These are phyloP conservation scores for Colletotrichum sp. DNA, from an alignment of 2,329 filamentous ascomycete species.

Conservation along the genomic window DNA sequence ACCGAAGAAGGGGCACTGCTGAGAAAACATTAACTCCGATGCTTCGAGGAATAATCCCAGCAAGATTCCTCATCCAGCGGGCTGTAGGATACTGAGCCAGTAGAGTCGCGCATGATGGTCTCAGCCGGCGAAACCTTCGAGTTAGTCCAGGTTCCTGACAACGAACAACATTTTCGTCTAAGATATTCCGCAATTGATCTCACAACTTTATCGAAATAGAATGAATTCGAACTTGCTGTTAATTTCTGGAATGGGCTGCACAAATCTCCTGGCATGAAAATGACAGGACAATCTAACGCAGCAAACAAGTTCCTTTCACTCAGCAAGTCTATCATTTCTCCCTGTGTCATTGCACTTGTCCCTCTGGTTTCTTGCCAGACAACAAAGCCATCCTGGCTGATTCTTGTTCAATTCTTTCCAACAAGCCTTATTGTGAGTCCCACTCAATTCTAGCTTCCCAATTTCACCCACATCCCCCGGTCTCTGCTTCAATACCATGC, in stretches of 20 bases:
- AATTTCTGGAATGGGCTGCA: neutral
- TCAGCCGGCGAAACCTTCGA: too few species aligned
- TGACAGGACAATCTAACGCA: too few species aligned
- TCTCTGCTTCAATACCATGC: neutral
- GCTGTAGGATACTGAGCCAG: too few species aligned
- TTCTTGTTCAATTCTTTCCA: neutral
- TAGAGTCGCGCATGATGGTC: neutral
- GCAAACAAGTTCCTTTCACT: too few species aligned
- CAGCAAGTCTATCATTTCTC: too few species aligned
- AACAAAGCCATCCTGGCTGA: neutral
- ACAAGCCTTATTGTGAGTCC: neutral
- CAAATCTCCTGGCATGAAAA: too few species aligned
- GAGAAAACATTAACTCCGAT: too few species aligned
- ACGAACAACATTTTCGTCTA: neutral
- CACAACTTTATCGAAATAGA: neutral
- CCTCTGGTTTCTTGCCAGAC: neutral
- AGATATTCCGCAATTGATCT: neutral
- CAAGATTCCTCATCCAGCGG: too few species aligned
- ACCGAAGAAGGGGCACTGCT: too few species aligned
- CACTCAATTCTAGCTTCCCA: neutral
- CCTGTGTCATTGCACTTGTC: neutral
- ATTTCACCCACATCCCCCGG: neutral
- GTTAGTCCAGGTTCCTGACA: neutral
- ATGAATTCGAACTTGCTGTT: neutral
- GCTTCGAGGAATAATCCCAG: too few species aligned